Evolutionary conservation across 2,329 filamentous ascomycete species (phyloP), one percentile per base, ranked within the genome.

Genomic region (Hawksworthiomyces lignivorus): DNA sequence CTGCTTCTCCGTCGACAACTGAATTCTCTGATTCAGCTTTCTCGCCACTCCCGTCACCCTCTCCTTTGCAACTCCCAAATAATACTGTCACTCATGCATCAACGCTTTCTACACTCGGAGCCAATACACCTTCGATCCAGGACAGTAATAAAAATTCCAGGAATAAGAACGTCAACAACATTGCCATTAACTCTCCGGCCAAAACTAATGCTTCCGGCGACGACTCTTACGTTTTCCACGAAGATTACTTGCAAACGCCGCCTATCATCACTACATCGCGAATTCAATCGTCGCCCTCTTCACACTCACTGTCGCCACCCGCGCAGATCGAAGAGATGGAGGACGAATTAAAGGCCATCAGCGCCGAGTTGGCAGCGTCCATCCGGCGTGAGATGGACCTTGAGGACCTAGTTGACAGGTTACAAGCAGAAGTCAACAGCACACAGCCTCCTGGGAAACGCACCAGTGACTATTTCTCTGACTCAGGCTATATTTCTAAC

Each of bases 401-500:
- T 24, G 92, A 98, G 62, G 92, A 98, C 61, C 72, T 97, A 35
- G 82, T 97, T 1, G 92, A 98, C 51, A 75, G 84, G 44, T 67
- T 94, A 52, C 89, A 96, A 59, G 68, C 79, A n/a, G 88, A 96
- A 56, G 72, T 73, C 49, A 73, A 70, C 61, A 72, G 79, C 62
- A 56, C 72, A 55, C 64, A 70, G 61, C 57, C 68, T 52, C 54
- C 73, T 21, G 80, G 76, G 49, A 83, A 84, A 59, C 77, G 90
- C 47, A 94, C 87, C 9, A 97, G 92, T 64, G 92, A 98, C 64
- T 97, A 98, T 65, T 98, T 92, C 60, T 98, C 92, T 3, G 92
- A 98, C 61, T 95, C 89, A 6, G 92, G 92, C 24, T 83, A 87
- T 44, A 90, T 87, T 60, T 90, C 86, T 40, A 37, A 28, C 41